phyloP scores from a whole-genome alignment of 805 yeast species.

The Starmerella gropengiesseri region DNA sequence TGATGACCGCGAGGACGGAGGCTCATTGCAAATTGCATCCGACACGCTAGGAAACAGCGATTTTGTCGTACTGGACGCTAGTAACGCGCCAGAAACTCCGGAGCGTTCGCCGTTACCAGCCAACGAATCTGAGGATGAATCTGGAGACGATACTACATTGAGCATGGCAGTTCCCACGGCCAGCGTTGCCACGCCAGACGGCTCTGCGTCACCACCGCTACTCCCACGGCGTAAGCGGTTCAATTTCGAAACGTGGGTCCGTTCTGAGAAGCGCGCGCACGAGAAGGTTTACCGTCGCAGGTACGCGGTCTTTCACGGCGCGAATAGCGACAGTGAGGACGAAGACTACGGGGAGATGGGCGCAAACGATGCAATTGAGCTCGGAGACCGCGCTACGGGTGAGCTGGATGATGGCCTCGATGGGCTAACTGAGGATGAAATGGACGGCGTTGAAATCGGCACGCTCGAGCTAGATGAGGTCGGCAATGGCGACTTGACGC shows the following conservation, averaged over 20 bases:
- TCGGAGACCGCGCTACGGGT: background rate
- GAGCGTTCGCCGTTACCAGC: too few species aligned
- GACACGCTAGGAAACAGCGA: background rate
- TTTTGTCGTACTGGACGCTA: too few species aligned
- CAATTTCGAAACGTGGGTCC: conserved; percentile 16
- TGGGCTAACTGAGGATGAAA: background rate
- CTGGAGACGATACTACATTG: too few species aligned
- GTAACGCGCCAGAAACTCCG: too few species aligned
- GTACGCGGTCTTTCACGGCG: conserved; percentile 16
- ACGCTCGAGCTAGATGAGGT: background rate
- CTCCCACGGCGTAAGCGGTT: conserved; percentile 14
- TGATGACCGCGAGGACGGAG: too few species aligned
- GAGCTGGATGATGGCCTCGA: background rate
- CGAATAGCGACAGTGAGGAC: conserved; percentile 21
- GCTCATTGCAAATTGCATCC: background rate
- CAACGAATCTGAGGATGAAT: too few species aligned
- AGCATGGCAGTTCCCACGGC: too few species aligned
- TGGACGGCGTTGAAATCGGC: background rate
- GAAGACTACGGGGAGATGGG: conserved; percentile 16
- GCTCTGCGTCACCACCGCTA: background rate
- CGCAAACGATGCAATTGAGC: background rate
- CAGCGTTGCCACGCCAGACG: too few species aligned
- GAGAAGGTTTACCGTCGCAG: conserved; percentile 14
- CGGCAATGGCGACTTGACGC: background rate
- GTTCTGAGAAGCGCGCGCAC: conserved; percentile 11